Evolutionary conservation across 371 early-diverging fungal species (phyloP), one percentile per base, ranked within the genome.

Genomic region (Dichotomocladium elegans): DNA sequence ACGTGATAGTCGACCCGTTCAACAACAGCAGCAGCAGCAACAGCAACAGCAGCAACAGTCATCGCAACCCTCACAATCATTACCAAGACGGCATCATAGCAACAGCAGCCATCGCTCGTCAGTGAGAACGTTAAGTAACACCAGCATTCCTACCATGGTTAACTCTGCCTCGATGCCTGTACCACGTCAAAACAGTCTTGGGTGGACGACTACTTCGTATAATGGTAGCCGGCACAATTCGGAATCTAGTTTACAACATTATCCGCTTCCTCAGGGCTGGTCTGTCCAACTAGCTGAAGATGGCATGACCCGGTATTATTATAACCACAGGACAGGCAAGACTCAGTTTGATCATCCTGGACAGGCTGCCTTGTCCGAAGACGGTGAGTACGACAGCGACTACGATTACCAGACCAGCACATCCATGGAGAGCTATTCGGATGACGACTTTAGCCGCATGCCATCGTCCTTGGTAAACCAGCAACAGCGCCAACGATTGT

Each of bases 201-300:
- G 57, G 4, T 56, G 57, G 57, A 56, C 50, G 12, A 33, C 29
- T 26, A 49, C 41, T 24, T 41, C 28, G 35, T n/a, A n/a, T n/a
- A 42, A 21, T 25, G 28, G 19, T 14, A 52, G 41, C 10, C 17
- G 29, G 14, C 25, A 52, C 29, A 28, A 30, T 29, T 19, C 40
- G 4, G 52, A 17, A 28, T 27, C 30, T 19, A 17, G n/a, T 19
- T 15, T n/a, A 0, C 15, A 25, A 12, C 22, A 14, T 12, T 24
- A 41, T 14, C 15, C 28, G 5, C 19, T 77, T 19, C 75, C 75
- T 3, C 63, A 68, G 9, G 70, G 68, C 19, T 76, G 79, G 77
- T 53, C 55, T 14, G 28, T 63, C 0, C 63, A 72, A 31, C 47
- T 61, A 17, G 58, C 72, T 0, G 74, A 73, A 7, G 70, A 74